Evolutionary conservation across 1,139 yeast genomes (phyloP).

Genomic region (Meyerozyma guilliermondii): DNA sequence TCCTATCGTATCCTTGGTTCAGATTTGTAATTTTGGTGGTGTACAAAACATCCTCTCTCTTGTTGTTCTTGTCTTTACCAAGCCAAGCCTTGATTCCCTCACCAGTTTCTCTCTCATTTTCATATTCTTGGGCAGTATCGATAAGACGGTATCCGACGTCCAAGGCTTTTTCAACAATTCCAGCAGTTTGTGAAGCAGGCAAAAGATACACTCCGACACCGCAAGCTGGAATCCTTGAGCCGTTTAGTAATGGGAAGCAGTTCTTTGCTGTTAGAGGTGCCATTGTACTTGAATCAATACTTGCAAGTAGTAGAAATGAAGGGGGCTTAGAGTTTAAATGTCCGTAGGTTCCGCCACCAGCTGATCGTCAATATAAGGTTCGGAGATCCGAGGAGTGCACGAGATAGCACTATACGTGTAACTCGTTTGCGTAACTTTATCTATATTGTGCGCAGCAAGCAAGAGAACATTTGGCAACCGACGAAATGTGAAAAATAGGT

Average conservation of each 20-base stretch:
- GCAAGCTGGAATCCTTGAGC: not conserved
- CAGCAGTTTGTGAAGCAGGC: conserved; percentile 1
- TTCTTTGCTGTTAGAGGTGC: not conserved
- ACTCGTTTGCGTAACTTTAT: no score
- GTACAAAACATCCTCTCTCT: conserved; percentile 8
- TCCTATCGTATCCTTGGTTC: not conserved
- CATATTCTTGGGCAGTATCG: conserved; percentile 9
- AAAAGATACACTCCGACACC: not conserved
- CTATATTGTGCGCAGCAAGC: no score
- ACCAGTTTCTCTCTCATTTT: conserved; percentile 10
- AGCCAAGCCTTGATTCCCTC: conserved; percentile 5
- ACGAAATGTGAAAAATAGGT: no score
- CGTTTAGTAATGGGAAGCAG: not conserved
- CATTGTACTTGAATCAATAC: no score
- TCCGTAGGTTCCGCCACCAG: no score
- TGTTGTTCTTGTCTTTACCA: conserved; percentile 4
- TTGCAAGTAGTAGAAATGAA: no score
- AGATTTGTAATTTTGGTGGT: conserved; percentile 8
- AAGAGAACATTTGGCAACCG: no score
- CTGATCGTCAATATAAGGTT: no score
- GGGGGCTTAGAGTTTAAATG: no score
- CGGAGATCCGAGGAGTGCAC: no score
- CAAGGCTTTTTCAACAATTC: conserved; percentile 7
- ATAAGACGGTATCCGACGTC: conserved; percentile 9
- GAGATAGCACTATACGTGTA: no score